Evolutionary conservation across 345 rosid genomes (phyloP).

Genomic region (Salix exigua): DNA sequence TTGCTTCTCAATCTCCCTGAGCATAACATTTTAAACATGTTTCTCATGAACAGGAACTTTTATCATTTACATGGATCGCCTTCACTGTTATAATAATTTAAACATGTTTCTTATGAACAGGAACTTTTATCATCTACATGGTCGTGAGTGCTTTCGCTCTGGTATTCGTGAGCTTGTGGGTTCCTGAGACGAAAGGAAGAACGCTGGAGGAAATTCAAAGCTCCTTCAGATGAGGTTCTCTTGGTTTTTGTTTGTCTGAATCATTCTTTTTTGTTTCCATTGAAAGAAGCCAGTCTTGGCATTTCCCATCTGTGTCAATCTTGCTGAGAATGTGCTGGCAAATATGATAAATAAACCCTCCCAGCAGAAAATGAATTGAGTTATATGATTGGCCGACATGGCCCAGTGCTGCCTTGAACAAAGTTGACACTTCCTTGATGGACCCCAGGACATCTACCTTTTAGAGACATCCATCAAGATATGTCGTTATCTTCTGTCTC

Average conservation of each 20-base stretch:
- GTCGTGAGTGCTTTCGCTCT: conserved; percentile 55
- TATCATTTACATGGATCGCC: conserved; percentile 45
- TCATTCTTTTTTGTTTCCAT: conserved; percentile 2
- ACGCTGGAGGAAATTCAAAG: conserved; percentile 83
- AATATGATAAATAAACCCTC: neutral
- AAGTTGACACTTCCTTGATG: no score
- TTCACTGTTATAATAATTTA: neutral
- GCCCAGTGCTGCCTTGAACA: no score
- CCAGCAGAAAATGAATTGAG: neutral
- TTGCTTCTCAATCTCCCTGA: conserved; percentile 9
- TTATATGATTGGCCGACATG: no score
- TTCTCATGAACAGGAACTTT: conserved; percentile 64
- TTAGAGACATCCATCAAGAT: no score
- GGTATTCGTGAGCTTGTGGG: conserved; percentile 61
- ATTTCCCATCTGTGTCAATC: neutral
- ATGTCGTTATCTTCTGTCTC: no score
- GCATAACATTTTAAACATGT: neutral
- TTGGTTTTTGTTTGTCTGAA: conserved; percentile 1
- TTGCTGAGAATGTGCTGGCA: neutral
- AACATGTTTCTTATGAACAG: conserved; percentile 35
- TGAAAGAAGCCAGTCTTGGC: neutral
- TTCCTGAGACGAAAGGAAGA: conserved; percentile 93
- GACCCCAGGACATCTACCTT: no score
- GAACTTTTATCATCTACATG: conserved; percentile 74
- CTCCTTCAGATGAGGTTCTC: conserved; percentile 68